Evolutionary conservation across 116 monocot species (phyloP).

Genomic region (Zostera marina): DNA sequence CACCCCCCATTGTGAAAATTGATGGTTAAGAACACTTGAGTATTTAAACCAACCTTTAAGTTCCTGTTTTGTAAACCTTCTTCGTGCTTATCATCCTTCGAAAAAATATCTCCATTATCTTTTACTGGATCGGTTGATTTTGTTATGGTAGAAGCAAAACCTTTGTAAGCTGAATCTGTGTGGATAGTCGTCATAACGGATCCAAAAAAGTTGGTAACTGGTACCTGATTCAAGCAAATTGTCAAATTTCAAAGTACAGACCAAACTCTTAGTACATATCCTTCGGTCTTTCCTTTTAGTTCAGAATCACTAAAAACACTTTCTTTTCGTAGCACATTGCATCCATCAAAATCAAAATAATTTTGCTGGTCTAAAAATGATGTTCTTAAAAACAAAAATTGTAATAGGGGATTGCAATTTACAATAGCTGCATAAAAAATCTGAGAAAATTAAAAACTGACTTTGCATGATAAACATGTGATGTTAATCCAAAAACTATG

Average conservation of each 20-base stretch:
- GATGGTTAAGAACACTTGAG: not conserved
- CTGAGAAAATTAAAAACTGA: no score
- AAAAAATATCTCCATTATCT: slow-evolving; percentile 7
- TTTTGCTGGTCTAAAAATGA: not conserved
- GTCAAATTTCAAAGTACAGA: not conserved
- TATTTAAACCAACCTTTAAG: slow-evolving; percentile 17
- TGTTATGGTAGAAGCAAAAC: slow-evolving; percentile 5
- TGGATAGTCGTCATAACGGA: slow-evolving; percentile 95
- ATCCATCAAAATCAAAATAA: not conserved
- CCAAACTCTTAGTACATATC: not conserved
- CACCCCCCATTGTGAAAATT: not conserved
- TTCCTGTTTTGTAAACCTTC: slow-evolving; percentile 3
- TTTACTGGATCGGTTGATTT: slow-evolving; percentile 1
- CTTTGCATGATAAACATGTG: no score
- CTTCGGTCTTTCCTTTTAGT: no score
- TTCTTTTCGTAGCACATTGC: not conserved
- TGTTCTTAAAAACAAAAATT: no score
- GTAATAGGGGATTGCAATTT: no score
- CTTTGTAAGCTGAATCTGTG: slow-evolving; percentile 46
- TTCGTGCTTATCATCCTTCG: not conserved
- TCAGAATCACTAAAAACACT: slow-evolving; percentile 1
- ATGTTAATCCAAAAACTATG: no score
- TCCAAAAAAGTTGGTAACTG: slow-evolving; percentile 95
- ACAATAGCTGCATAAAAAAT: no score
- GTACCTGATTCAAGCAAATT: slow-evolving; percentile 33